Percentiles rank a stretch among this genome's conserved stretches.
Conservation (phyloP, 2,329 filamentous ascomycete species). For the Capronia epimyces region DNA sequence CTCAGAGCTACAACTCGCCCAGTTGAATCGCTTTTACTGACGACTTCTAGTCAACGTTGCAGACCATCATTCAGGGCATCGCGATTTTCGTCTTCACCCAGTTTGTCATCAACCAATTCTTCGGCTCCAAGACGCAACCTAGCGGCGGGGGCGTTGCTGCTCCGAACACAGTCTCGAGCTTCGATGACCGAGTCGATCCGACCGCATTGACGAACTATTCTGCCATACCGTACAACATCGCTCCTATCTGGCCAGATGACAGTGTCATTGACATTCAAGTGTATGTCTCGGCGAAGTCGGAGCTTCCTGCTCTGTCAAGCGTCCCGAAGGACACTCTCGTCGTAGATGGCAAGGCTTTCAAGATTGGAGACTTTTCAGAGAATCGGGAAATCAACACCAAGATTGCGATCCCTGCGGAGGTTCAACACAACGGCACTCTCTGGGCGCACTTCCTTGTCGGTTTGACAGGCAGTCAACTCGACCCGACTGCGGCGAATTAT, state of each 20-base stretch:
- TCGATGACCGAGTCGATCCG: conserved; percentile 56
- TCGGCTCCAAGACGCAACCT: conserved; percentile 37
- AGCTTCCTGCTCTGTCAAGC: conserved; percentile 61
- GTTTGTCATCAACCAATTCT: conserved; percentile 52
- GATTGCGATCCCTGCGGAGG: conserved; percentile 69
- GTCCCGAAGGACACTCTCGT: conserved; percentile 65
- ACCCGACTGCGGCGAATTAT: conserved; percentile 67
- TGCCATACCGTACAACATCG: conserved; percentile 62
- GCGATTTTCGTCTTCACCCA: conserved; percentile 57
- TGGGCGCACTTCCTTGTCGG: conserved; percentile 93
- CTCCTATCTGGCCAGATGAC: conserved; percentile 81
- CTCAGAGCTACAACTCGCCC: neutral
- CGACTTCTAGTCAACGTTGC: conserved; percentile 37
- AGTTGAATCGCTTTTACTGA: conserved; percentile 4
- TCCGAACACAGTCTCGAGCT: conserved; percentile 52
- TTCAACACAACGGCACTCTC: conserved; percentile 87
- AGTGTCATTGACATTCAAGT: conserved; percentile 75
- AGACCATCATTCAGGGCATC: conserved; percentile 49
- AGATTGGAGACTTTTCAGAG: conserved; percentile 72
- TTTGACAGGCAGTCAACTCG: conserved; percentile 67
- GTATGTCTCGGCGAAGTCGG: conserved; percentile 72
- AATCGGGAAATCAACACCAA: conserved; percentile 69
- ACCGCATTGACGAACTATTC: conserved; percentile 58
- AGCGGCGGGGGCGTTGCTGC: conserved; percentile 23
- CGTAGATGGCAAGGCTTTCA: conserved; percentile 73